A percentile compares a stretch with the other conserved stretches of the same genome.
Evolutionary conservation across 2,329 filamentous ascomycete genomes (phyloP).

Genomic region (Gnomoniopsis sp.): DNA sequence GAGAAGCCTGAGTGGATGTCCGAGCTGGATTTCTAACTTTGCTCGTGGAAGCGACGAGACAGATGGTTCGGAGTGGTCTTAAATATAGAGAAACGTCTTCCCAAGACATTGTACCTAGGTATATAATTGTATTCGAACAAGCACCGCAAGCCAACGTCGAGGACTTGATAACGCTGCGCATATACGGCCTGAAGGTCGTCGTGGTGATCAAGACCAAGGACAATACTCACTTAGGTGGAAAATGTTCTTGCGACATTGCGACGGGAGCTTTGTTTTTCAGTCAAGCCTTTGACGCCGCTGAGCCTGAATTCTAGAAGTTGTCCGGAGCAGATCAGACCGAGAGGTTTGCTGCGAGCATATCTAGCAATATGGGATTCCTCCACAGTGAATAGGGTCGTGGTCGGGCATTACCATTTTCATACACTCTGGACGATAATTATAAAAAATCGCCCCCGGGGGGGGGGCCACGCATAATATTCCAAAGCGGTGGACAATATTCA

Average conservation of each 20-base stretch:
- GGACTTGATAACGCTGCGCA: not conserved
- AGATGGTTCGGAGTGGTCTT: not conserved
- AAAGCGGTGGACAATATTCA: not conserved
- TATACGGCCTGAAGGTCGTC: not conserved
- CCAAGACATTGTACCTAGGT: not conserved
- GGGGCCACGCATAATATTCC: not conserved
- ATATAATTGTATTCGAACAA: not conserved
- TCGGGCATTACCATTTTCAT: not conserved
- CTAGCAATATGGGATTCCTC: not conserved
- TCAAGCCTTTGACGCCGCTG: not conserved
- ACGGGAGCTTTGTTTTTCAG: too few species aligned
- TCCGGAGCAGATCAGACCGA: not conserved
- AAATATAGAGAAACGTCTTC: not conserved
- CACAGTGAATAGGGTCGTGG: not conserved
- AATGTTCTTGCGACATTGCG: too few species aligned
- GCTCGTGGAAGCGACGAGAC: not conserved
- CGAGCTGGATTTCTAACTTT: slow-evolving; percentile 5
- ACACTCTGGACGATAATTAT: not conserved
- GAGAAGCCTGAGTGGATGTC: not conserved
- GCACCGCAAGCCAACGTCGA: not conserved
- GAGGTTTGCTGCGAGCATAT: not conserved
- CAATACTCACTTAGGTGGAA: too few species aligned
- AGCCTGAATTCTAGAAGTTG: not conserved
- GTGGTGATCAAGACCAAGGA: too few species aligned
- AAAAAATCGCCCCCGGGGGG: not conserved